phyloP scores from a whole-genome alignment of 371 early-diverging fungal species.

The Fennellomyces sp. region DNA sequence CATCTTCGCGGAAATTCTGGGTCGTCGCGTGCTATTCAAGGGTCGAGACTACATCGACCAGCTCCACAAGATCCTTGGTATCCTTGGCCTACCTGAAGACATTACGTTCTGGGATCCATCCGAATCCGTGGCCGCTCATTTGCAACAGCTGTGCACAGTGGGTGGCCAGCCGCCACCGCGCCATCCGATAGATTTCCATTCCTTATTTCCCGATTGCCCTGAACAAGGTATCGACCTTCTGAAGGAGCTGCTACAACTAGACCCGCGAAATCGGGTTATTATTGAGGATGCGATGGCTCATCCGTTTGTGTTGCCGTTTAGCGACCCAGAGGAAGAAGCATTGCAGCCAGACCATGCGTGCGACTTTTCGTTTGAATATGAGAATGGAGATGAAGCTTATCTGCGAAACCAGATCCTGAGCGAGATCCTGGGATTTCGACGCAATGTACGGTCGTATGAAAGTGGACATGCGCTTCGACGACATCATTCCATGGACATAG shows the following conservation, averaged over 20 bases:
- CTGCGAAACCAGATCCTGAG: slow-evolving; percentile 22
- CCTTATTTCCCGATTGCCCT: slow-evolving; percentile 51
- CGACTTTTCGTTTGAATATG: slow-evolving; percentile 26
- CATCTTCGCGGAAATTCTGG: slow-evolving; percentile 83
- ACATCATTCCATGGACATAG: background rate
- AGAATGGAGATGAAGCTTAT: slow-evolving; percentile 12
- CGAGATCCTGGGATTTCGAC: slow-evolving; percentile 24
- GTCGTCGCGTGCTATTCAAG: slow-evolving; percentile 69
- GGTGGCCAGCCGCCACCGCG: slow-evolving; percentile 43
- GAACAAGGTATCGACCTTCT: slow-evolving; percentile 71
- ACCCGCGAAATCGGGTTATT: slow-evolving; percentile 79
- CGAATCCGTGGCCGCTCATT: slow-evolving; percentile 21
- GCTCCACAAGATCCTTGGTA: slow-evolving; percentile 84
- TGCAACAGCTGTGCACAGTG: slow-evolving; percentile 38
- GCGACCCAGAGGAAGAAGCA: slow-evolving; percentile 26
- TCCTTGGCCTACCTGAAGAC: slow-evolving; percentile 88
- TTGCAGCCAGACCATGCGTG: slow-evolving; percentile 11
- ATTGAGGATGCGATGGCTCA: slow-evolving; percentile 76
- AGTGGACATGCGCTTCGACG: background rate
- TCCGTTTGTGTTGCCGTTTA: slow-evolving; percentile 68
- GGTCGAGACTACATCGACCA: slow-evolving; percentile 88
- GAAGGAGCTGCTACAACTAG: slow-evolving; percentile 71
- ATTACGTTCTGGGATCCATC: slow-evolving; percentile 59
- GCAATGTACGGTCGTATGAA: background rate
- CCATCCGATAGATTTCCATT: slow-evolving; percentile 24